phyloP scores from a whole-genome alignment of 164 flowering plant genomes.

The Nymphaea thermarum region DNA sequence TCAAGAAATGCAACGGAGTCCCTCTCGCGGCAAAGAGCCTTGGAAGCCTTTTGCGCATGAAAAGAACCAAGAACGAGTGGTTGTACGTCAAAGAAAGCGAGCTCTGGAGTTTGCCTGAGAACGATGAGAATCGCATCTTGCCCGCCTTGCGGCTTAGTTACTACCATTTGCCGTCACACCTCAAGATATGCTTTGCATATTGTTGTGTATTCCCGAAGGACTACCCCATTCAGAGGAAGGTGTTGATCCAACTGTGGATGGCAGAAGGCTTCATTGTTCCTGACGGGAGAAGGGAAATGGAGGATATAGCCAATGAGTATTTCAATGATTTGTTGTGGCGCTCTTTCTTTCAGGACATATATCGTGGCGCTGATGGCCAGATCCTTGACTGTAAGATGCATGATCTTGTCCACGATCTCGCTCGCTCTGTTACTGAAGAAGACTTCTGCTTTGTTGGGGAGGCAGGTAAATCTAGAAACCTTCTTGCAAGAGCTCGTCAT shows the following conservation, averaged over 20 bases:
- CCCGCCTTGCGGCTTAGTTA: constrained; percentile 5
- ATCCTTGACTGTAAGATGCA: background rate
- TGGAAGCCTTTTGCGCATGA: background rate
- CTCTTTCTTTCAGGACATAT: constrained; percentile 1
- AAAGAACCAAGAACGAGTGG: background rate
- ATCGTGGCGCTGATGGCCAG: background rate
- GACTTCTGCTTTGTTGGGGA: background rate
- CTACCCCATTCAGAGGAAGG: background rate
- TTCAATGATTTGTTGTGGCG: background rate
- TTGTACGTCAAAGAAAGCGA: background rate
- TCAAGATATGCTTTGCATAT: constrained; percentile 4
- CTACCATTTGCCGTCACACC: background rate
- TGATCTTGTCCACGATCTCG: background rate
- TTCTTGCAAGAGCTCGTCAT: too few relatives aligned
- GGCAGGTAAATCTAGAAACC: too few relatives aligned
- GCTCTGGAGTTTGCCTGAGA: background rate
- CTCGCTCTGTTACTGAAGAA: background rate
- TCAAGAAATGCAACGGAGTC: constrained; percentile 1
- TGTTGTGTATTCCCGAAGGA: constrained; percentile 5
- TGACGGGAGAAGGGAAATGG: background rate
- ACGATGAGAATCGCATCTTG: background rate
- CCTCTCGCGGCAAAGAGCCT: background rate
- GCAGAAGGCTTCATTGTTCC: constrained; percentile 2
- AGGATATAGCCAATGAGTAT: constrained; percentile 1
- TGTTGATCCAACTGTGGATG: constrained; percentile 4